A percentile compares a stretch with the other conserved stretches of the same genome.
Evolutionary conservation across 192 early-diverging fungal genomes (phyloP).

Genomic region (Backusella sp.): DNA sequence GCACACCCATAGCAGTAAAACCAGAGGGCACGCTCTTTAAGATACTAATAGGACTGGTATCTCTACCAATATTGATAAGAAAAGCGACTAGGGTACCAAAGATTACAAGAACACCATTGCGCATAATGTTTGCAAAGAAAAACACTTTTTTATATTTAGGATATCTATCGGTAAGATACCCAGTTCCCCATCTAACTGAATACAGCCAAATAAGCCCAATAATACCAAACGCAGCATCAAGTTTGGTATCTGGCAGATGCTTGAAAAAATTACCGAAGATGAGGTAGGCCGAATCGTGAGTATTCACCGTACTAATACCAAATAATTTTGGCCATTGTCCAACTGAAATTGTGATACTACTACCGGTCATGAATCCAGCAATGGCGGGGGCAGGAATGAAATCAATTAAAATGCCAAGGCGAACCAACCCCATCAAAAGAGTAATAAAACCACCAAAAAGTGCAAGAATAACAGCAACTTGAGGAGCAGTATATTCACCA

Average conservation of each 20-base stretch:
- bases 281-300: conserved; percentile 66
- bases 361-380: conserved; percentile 85
- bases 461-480: conserved; percentile 62
- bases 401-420: conserved; percentile 85
- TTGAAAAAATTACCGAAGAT: conserved; percentile 70
- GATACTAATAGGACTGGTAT: conserved; percentile 55
- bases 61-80: conserved; percentile 42
- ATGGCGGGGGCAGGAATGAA: conserved; percentile 86
- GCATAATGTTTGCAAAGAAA: conserved; percentile 63
- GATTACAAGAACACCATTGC: conserved; percentile 71
- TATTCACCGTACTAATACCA: conserved; percentile 74
- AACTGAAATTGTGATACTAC: conserved; percentile 76
- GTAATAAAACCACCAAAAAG: conserved; percentile 75
- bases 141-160: conserved; percentile 48
- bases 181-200: conserved; percentile 36
- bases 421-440: conserved; percentile 70
- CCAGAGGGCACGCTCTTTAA: conserved; percentile 75
- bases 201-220: conserved; percentile 43
- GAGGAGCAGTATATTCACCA: conserved; percentile 74
- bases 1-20: conserved; percentile 61
- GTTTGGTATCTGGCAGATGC: conserved; percentile 36
- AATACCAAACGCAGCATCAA: conserved; percentile 66
- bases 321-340: conserved; percentile 69
- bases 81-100: conserved; percentile 76
- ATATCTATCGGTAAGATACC: conserved; percentile 40